Percentiles rank a stretch among this genome's conserved stretches.
phyloP scores from a whole-genome alignment of 345 rosid genomes.

The Hypericum perforatum region DNA sequence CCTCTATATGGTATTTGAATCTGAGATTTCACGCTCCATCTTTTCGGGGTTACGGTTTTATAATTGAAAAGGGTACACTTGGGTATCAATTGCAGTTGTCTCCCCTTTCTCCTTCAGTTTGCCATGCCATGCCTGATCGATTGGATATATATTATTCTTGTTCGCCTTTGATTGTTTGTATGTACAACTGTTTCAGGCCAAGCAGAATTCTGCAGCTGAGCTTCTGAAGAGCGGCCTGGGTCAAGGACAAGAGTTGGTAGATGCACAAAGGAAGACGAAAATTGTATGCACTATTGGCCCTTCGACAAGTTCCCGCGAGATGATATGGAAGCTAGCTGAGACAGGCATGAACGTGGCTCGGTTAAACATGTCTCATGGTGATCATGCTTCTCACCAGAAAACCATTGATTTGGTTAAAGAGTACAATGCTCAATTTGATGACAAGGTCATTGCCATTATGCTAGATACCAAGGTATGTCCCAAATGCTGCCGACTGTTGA shows the following conservation, averaged over 20 bases:
- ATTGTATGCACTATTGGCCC: slow-evolving; percentile 95
- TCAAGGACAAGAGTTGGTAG: slow-evolving; percentile 6
- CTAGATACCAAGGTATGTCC: slow-evolving; percentile 78
- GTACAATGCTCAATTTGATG: slow-evolving; percentile 69
- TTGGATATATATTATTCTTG: too few relatives aligned
- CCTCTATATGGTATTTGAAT: too few relatives aligned
- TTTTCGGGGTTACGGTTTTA: too few relatives aligned
- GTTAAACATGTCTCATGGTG: slow-evolving; percentile 94
- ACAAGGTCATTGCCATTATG: slow-evolving; percentile 83
- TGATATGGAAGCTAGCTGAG: slow-evolving; percentile 96
- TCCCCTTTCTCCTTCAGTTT: too few relatives aligned
- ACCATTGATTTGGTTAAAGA: slow-evolving; percentile 85
- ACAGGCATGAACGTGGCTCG: slow-evolving; percentile 95
- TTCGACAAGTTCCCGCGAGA: slow-evolving; percentile 81
- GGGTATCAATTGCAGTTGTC: too few relatives aligned
- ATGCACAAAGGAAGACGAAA: slow-evolving; percentile 64
- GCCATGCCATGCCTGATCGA: too few relatives aligned
- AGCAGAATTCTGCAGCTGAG: not conserved
- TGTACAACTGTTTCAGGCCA: not conserved
- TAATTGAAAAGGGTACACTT: too few relatives aligned
- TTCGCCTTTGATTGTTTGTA: not conserved
- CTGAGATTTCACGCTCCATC: too few relatives aligned
- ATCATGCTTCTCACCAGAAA: slow-evolving; percentile 80
- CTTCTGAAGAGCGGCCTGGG: not conserved
- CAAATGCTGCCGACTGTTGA: too few relatives aligned